Conservation (phyloP, 1,284 basidiomycete genomes). For the Marasmius sp. region DNA sequence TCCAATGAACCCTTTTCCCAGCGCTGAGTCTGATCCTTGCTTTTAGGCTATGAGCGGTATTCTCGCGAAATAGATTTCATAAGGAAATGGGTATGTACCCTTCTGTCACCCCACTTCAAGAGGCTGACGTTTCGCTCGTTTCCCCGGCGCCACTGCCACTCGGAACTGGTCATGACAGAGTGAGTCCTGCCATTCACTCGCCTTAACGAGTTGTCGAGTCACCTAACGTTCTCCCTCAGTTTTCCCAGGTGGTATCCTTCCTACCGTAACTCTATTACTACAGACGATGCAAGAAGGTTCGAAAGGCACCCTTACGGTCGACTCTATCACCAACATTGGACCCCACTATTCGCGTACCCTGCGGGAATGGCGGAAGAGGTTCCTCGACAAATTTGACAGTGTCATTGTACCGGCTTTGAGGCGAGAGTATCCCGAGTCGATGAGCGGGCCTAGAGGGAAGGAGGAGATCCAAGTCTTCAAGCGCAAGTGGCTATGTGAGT, state of each 20-base stretch:
- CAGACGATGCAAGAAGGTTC: slow-evolving; percentile 57
- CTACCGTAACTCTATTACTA: slow-evolving; percentile 65
- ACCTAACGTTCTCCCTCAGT: slow-evolving; percentile 36
- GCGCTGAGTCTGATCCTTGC: background rate
- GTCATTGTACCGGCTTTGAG: slow-evolving; percentile 64
- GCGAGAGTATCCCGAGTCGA: slow-evolving; percentile 59
- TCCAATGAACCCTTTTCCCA: background rate
- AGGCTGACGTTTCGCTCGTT: background rate
- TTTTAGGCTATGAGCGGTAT: slow-evolving; percentile 55
- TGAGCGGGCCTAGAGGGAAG: slow-evolving; percentile 42
- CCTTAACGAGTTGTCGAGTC: too few relatives aligned
- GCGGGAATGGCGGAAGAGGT: slow-evolving; percentile 77
- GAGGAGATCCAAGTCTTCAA: slow-evolving; percentile 75
- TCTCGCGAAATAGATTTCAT: slow-evolving; percentile 73
- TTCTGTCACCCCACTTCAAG: background rate
- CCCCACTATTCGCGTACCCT: slow-evolving; percentile 81
- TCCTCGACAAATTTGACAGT: slow-evolving; percentile 62
- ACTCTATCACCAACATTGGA: slow-evolving; percentile 78
- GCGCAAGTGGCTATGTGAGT: slow-evolving; percentile 79
- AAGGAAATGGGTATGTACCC: slow-evolving; percentile 65
- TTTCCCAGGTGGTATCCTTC: slow-evolving; percentile 79
- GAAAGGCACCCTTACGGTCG: slow-evolving; percentile 61
- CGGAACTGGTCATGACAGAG: background rate
- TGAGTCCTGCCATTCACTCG: too few relatives aligned
- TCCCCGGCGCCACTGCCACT: background rate